Conservation (phyloP, 768 basidiomycete species). For the Mycena haematopus region DNA sequence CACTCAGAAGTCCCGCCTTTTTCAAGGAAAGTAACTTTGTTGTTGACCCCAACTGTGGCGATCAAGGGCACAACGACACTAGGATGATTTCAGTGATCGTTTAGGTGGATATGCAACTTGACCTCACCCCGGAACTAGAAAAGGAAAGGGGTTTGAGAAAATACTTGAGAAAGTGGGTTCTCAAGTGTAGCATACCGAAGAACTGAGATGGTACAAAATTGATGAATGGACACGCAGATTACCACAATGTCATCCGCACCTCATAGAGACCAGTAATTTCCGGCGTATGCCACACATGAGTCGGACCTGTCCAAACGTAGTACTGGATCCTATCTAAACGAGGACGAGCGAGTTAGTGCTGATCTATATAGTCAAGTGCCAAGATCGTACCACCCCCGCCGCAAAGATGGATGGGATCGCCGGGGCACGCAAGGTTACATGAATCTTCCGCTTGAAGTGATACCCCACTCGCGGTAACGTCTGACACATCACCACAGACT, state of each 20-base stretch:
- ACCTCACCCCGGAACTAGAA: conserved; percentile 42
- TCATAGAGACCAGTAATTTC: conserved; percentile 72
- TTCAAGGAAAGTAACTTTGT: conserved; percentile 83
- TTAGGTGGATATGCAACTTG: neutral
- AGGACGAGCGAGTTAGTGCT: too few species aligned
- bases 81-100: neutral
- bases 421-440: conserved; percentile 64
- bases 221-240: too few species aligned
- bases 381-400: conserved; percentile 49
- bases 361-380: too few species aligned
- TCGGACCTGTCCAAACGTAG: conserved; percentile 46
- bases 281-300: conserved; percentile 73
- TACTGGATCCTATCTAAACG: conserved; percentile 16
- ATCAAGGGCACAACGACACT: conserved; percentile 78
- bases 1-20: conserved; percentile 70
- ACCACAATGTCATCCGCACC: too few species aligned
- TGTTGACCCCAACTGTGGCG: conserved; percentile 79
- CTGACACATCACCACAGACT: conserved; percentile 75
- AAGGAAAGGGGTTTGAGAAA: neutral
- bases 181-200: conserved; percentile 44
- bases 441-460: conserved; percentile 39
- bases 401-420: conserved; percentile 73
- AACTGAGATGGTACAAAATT: conserved; percentile 41
- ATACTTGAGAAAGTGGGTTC: neutral
- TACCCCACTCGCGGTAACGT: conserved; percentile 49